Conservation (phyloP, 192 early-diverging fungal species). For the Phycomyces nitens region DNA sequence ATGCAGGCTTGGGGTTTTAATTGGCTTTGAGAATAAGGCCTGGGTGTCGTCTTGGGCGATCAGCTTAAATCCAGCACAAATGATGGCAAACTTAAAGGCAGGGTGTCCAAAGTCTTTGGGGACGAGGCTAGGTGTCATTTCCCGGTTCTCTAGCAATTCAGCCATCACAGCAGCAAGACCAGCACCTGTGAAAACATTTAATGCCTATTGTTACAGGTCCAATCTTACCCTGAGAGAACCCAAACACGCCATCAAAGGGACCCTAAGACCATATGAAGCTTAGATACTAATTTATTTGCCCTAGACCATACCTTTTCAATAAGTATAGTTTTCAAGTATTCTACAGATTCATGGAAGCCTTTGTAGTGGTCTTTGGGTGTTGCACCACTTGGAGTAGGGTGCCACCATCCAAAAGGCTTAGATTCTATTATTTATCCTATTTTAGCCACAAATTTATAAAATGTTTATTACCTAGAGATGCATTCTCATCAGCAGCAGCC, state of each 20-base stretch:
- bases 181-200: constrained; percentile 27
- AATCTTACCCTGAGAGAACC: constrained; percentile 48
- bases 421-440: constrained; percentile 17
- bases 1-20: constrained; percentile 36
- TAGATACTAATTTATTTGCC: not conserved
- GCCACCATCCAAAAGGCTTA: constrained; percentile 44
- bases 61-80: constrained; percentile 42
- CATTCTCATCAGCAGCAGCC: constrained; percentile 29
- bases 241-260: constrained; percentile 55
- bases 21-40: constrained; percentile 3
- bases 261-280: constrained; percentile 34
- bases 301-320: constrained; percentile 35
- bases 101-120: constrained; percentile 36
- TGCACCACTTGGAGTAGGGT: constrained; percentile 25
- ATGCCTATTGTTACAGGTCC: too few species aligned
- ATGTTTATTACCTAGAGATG: constrained; percentile 32
- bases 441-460: too few species aligned
- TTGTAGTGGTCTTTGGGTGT: constrained; percentile 26
- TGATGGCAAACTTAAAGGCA: constrained; percentile 44
- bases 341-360: constrained; percentile 44
- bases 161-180: constrained; percentile 45
- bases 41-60: constrained; percentile 1
- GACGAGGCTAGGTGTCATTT: constrained; percentile 11
- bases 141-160: constrained; percentile 35
- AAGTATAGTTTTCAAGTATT: constrained; percentile 37